Conservation (phyloP, 441 rosid species). For the Isatis lusitanica region DNA sequence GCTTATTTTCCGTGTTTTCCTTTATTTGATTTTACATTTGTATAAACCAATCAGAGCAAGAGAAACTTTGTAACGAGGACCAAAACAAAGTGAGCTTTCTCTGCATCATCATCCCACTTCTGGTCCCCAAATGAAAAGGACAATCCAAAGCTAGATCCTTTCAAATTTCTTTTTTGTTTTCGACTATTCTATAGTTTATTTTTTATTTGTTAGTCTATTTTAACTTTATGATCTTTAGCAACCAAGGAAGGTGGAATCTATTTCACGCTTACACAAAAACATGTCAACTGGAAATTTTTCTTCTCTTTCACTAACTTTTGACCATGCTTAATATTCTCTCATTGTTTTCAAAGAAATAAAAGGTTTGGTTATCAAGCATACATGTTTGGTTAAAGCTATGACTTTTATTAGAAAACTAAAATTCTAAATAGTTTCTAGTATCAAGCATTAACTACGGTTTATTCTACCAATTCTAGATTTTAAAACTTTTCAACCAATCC, state of each 20-base stretch:
- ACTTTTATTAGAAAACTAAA: slow-evolving; percentile 21
- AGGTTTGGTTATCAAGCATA: slow-evolving; percentile 31
- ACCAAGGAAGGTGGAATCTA: slow-evolving; percentile 40
- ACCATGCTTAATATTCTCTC: slow-evolving; percentile 33
- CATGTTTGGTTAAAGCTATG: slow-evolving; percentile 22
- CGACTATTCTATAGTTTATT: not conserved
- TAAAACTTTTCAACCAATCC: slow-evolving; percentile 17
- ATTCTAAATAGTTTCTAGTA: slow-evolving; percentile 6
- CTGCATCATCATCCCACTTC: slow-evolving; percentile 39
- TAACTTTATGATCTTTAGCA: slow-evolving; percentile 33
- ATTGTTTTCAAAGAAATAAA: slow-evolving; percentile 1
- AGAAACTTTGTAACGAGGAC: slow-evolving; percentile 32
- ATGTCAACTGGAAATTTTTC: slow-evolving; percentile 31
- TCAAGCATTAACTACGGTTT: slow-evolving; percentile 31
- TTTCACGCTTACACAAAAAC: slow-evolving; percentile 33
- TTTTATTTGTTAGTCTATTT: slow-evolving; percentile 24
- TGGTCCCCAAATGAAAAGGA: slow-evolving; percentile 33
- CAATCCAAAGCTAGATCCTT: slow-evolving; percentile 34
- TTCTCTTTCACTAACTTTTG: slow-evolving; percentile 33
- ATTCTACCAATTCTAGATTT: slow-evolving; percentile 28
- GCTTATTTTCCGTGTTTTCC: slow-evolving; percentile 13
- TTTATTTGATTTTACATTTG: slow-evolving; percentile 3
- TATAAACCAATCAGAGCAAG: slow-evolving; percentile 31
- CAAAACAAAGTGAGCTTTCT: slow-evolving; percentile 27
- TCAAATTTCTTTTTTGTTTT: slow-evolving; percentile 6